These are phyloP conservation scores for Neofusicoccum umdonicola DNA, from an alignment of 2,329 filamentous ascomycete genomes.

Conservation along the genomic window DNA sequence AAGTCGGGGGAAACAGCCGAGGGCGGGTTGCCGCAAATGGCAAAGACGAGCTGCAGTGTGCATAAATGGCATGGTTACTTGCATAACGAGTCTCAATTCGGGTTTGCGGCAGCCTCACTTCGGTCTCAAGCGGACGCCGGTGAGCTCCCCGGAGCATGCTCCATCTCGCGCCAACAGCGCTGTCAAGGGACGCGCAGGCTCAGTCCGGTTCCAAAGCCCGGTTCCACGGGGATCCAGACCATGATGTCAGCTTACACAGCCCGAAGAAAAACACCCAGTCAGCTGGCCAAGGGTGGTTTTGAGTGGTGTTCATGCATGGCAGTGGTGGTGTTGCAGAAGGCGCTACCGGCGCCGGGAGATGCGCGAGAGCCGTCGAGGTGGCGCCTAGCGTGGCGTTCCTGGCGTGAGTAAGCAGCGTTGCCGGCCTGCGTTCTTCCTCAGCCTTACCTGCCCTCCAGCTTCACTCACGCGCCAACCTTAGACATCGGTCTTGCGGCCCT, in stretches of 20 bases:
- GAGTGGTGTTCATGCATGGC: background rate
- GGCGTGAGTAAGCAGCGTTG: background rate
- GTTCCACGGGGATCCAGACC: background rate
- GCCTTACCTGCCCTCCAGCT: background rate
- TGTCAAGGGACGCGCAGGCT: background rate
- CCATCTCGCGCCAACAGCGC: background rate
- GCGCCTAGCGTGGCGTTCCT: background rate
- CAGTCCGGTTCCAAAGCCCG: background rate
- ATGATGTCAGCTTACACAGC: constrained; percentile 1
- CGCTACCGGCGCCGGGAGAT: background rate
- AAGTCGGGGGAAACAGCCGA: background rate
- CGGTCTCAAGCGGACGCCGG: background rate
- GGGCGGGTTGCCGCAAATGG: background rate
- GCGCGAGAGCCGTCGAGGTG: background rate
- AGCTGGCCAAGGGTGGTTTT: background rate
- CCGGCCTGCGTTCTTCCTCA: background rate
- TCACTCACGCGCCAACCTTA: background rate
- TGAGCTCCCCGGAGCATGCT: background rate
- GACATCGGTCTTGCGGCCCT: background rate
- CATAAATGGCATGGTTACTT: background rate
- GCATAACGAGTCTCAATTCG: background rate
- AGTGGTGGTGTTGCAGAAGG: background rate
- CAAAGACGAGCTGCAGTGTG: background rate
- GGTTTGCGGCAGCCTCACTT: background rate
- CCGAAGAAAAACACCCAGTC: background rate